Base-by-base conservation (phyloP, 2,329 filamentous ascomycete species). In the Penicillium hesseltinei region DNA sequence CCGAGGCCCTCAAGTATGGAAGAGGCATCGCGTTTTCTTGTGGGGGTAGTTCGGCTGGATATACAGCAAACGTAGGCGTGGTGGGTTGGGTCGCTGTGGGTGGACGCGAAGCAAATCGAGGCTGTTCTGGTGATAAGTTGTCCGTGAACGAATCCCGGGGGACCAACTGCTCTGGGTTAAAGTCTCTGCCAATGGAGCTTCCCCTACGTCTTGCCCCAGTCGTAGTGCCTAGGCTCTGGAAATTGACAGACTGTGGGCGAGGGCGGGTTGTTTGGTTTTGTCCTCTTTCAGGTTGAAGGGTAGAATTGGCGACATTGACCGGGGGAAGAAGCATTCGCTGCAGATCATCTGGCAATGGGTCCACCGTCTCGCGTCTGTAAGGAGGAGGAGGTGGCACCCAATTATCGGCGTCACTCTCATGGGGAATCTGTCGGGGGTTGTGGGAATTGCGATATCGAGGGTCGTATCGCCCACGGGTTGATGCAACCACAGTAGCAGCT, bases 351-450 rank as follows among this genome's bases (percentile, higher is more conserved):
- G 75, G 75, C 8, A 77, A 66, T n/a, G 73, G 71, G 35, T 49
- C 64, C 27, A 72, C 71, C 15, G 73, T 61, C 21, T 76, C 69
- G 9, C 66, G 71, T 23, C 68, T 71, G 58, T 95, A 95, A 1
- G 90, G 90, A 3, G 91, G 91, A 9, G 91, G 91, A 5, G 91
- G 91, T 5, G 90, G 89, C 5, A 92, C 88, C 91, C 91, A 95
- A 66, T 92, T 91, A 67, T 94, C 91, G 4, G 90, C 90, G 70
- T 94, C 90, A 62, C 90, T 93, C 73, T 94, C 90, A 71, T 94
- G 90, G 4, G 90, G 90, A 64, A 91, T 82, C 66, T 92, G 88
- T 42, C 84, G 80, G 7, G 59, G 67, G 31, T 45, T 61, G 11
- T 62, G 51, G 19, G 62, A 60, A 17, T 62, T 66, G 10, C 61